Evolutionary conservation across 306 rosid species (phyloP).

Genomic region (Arachis stenosperma): DNA sequence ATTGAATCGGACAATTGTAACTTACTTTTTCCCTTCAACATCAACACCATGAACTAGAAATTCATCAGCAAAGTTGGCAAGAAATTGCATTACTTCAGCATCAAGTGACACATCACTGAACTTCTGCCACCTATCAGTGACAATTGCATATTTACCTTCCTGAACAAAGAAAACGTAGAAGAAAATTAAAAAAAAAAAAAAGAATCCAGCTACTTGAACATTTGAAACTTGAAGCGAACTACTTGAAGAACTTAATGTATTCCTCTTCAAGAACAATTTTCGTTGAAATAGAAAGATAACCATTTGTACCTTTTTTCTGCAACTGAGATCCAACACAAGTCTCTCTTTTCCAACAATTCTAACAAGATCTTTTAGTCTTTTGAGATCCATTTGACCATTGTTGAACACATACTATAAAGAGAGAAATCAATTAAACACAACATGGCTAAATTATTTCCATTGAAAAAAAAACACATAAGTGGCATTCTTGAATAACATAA

Average conservation of each 20-base stretch:
- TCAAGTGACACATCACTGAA: conserved; percentile 80
- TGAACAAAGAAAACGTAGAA: conserved; percentile 44
- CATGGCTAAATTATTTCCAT: not conserved
- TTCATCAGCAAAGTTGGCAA: conserved; percentile 85
- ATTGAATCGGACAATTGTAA: not conserved
- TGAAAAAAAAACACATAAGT: conserved; percentile 16
- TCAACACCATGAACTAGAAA: conserved; percentile 97
- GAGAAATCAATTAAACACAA: conserved; percentile 30
- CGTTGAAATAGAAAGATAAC: conserved; percentile 6
- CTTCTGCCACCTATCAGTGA: conserved; percentile 97
- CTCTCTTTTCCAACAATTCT: conserved; percentile 77
- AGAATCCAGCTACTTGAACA: conserved; percentile 19
- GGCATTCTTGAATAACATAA: conserved; percentile 10
- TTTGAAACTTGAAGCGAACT: conserved; percentile 10
- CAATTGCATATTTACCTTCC: conserved; percentile 89
- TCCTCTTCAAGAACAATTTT: conserved; percentile 14
- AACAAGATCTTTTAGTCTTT: conserved; percentile 81
- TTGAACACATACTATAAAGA: conserved; percentile 78
- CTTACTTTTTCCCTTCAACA: conserved; percentile 97
- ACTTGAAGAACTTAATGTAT: conserved; percentile 17
- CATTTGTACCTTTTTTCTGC: conserved; percentile 81
- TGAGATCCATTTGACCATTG: conserved; percentile 90
- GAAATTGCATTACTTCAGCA: conserved; percentile 63
- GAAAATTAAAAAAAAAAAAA: conserved; percentile 29
- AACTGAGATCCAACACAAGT: conserved; percentile 96